phyloP scores from a whole-genome alignment of 2,329 filamentous ascomycete species.

The Stromatinia cepivora region DNA sequence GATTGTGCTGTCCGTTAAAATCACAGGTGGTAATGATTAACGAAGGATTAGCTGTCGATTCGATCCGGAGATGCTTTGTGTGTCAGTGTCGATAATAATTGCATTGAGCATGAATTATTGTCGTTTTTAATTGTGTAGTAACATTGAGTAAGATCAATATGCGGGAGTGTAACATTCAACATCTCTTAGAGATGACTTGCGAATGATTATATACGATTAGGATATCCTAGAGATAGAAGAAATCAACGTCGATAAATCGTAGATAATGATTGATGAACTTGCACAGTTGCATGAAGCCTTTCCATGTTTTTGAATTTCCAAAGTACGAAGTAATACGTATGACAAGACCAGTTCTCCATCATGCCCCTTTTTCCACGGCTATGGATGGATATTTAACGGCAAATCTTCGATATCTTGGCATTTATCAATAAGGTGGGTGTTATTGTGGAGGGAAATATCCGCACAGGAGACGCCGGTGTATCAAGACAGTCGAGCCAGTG shows the following conservation, averaged over 20 bases:
- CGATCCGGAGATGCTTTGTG: not conserved
- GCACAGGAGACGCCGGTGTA: constrained; percentile 3
- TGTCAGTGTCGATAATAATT: not conserved
- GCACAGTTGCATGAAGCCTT: not conserved
- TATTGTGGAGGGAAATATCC: constrained; percentile 1
- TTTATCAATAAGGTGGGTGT: not conserved
- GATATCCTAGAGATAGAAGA: not conserved
- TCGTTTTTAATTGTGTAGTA: not conserved
- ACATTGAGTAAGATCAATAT: not conserved
- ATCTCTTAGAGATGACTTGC: not conserved
- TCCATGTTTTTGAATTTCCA: not conserved
- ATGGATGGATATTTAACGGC: not conserved
- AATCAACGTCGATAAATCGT: not conserved
- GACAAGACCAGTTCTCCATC: not conserved
- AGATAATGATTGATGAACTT: not conserved
- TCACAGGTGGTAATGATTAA: not conserved
- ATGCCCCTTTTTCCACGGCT: constrained; percentile 9
- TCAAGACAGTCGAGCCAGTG: not conserved
- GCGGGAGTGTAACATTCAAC: not conserved
- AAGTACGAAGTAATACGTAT: not conserved
- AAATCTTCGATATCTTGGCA: constrained; percentile 8
- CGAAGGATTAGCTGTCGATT: not conserved
- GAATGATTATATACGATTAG: not conserved
- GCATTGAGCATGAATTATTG: not conserved
- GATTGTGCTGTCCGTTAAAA: not conserved